Evolutionary conservation across 192 early-diverging fungal genomes (phyloP).

Genomic region (Coemansia sp.): DNA sequence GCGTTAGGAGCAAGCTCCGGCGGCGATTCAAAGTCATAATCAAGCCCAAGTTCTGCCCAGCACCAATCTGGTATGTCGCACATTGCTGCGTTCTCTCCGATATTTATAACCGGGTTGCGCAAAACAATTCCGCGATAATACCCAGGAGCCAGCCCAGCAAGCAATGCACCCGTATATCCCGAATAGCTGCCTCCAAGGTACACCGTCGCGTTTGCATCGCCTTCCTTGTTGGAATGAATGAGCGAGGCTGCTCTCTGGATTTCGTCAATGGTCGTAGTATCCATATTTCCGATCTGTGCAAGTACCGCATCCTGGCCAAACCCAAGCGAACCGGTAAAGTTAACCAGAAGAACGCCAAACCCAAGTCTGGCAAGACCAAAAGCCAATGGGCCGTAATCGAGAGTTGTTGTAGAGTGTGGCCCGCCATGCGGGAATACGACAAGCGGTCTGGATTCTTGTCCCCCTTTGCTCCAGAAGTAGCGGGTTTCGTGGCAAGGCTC

Average conservation of each 20-base stretch:
- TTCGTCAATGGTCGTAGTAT: conserved; percentile 69
- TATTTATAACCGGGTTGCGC: conserved; percentile 75
- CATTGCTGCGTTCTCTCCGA: conserved; percentile 61
- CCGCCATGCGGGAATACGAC: conserved; percentile 82
- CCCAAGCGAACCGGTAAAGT: conserved; percentile 79
- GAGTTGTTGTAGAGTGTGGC: conserved; percentile 63
- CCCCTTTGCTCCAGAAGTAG: conserved; percentile 31
- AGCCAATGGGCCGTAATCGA: conserved; percentile 54
- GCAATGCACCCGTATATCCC: conserved; percentile 65
- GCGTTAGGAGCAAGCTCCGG: conserved; percentile 58
- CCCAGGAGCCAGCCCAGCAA: conserved; percentile 59
- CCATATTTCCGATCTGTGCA: conserved; percentile 65
- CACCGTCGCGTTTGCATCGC: conserved; percentile 58
- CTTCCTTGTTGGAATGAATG: conserved; percentile 41
- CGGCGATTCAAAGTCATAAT: conserved; percentile 61
- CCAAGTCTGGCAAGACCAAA: conserved; percentile 62
- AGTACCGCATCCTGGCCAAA: conserved; percentile 74
- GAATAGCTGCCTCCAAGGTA: conserved; percentile 77
- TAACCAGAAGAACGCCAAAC: conserved; percentile 68
- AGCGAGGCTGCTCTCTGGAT: conserved; percentile 51
- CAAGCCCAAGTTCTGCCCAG: conserved; percentile 67
- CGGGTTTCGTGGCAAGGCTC: conserved; percentile 14
- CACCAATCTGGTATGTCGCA: conserved; percentile 79
- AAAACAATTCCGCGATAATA: conserved; percentile 66
- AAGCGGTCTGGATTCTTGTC: conserved; percentile 51